Percentiles rank a stretch among this genome's conserved stretches.
Conservation (phyloP, 164 flowering plant genomes). For the Vitis vinifera region ASM3070453v1 NC_081805.1:10316501-10317000, state of each 20-base stretch:
- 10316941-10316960: not conserved
- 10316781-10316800: slow-evolving; percentile 69
- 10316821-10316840: slow-evolving; percentile 74
- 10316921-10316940: not conserved
- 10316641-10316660: too few species aligned
- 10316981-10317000: not conserved
- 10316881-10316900: slow-evolving; percentile 61
- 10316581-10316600: too few species aligned
- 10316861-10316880: slow-evolving; percentile 44
- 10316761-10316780: not conserved
- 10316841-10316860: slow-evolving; percentile 44
- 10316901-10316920: not conserved
- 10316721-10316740: not conserved
- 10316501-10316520: slow-evolving; percentile 76
- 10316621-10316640: too few species aligned
- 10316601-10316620: too few species aligned
- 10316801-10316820: slow-evolving; percentile 74
- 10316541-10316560: not conserved
- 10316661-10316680: too few species aligned
- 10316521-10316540: not conserved
- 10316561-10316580: not conserved
- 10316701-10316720: not conserved
- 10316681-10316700: too few species aligned
- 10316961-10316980: not conserved
- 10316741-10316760: not conserved